Conservation (phyloP, 495 filamentous ascomycete species). For the Peziza echinospora region DNA sequence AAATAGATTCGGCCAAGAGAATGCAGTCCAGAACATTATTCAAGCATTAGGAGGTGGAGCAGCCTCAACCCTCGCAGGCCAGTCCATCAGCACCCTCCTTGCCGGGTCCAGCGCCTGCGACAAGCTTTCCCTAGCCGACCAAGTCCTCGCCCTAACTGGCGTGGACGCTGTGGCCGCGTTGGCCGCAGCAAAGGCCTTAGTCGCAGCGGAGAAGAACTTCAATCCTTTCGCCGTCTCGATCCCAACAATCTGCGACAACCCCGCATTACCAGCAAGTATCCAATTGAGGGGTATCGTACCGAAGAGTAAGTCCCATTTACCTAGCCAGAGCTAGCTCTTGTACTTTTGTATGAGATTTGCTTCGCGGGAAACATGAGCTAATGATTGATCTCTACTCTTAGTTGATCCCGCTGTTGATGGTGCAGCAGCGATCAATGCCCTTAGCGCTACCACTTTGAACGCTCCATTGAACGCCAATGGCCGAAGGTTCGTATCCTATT, state of each 20-base stretch:
- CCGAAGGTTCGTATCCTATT: too few species aligned
- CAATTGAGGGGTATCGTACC: conserved; percentile 35
- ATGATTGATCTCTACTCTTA: too few species aligned
- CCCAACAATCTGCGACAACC: conserved; percentile 36
- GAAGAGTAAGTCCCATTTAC: too few species aligned
- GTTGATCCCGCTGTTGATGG: conserved; percentile 35
- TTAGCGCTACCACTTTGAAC: conserved; percentile 27
- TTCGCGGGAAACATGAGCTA: too few species aligned
- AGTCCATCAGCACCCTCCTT: conserved; percentile 31
- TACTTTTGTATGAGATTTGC: too few species aligned
- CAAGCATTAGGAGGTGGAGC: conserved; percentile 25
- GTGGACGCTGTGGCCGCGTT: conserved; percentile 31
- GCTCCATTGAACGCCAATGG: conserved; percentile 33
- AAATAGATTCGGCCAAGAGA: conserved; percentile 35
- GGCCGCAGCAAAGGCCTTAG: conserved; percentile 33
- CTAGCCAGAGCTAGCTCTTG: too few species aligned
- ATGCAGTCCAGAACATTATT: conserved; percentile 25
- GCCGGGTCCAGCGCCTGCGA: conserved; percentile 35
- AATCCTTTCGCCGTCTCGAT: conserved; percentile 35
- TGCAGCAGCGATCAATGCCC: conserved; percentile 31
- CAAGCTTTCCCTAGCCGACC: conserved; percentile 36
- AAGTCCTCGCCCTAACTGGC: conserved; percentile 31
- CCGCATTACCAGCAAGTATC: conserved; percentile 31
- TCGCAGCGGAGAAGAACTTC: conserved; percentile 45
- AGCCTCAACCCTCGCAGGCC: conserved; percentile 33